These are phyloP conservation scores for Luvunga scandens DNA, from an alignment of 345 rosid species.

Conservation along the genomic window DNA sequence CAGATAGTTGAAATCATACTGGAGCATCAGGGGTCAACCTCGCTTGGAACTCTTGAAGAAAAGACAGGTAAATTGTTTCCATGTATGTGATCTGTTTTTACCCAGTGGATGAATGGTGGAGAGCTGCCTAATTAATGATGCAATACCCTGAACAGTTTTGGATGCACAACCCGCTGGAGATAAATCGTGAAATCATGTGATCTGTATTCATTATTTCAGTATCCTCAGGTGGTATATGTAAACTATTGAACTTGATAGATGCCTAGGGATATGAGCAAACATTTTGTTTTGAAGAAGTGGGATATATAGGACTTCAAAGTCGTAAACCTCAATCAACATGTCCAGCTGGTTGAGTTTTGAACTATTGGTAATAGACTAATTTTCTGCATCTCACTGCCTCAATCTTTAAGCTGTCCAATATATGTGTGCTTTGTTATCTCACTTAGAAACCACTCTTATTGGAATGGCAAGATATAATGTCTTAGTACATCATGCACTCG, in stretches of 20 bases:
- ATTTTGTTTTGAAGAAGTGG: neutral
- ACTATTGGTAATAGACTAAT: neutral
- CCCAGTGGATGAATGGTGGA: neutral
- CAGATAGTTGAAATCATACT: constrained; percentile 39
- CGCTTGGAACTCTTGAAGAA: constrained; percentile 24
- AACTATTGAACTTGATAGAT: neutral
- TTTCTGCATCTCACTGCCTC: neutral
- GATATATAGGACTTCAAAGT: neutral
- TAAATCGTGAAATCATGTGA: neutral
- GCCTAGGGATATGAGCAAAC: neutral
- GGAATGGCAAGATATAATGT: neutral
- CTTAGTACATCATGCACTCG: neutral
- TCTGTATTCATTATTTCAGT: neutral
- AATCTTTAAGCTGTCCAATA: neutral
- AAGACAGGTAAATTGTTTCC: constrained; percentile 36
- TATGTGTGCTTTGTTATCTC: neutral
- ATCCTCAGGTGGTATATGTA: neutral
- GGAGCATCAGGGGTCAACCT: constrained; percentile 36
- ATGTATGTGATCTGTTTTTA: neutral
- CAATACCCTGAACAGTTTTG: neutral
- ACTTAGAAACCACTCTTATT: neutral
- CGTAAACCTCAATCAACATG: constrained; percentile 1
- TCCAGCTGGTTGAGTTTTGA: neutral
- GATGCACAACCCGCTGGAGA: neutral
- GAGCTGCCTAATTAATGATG: neutral